Evolutionary conservation across 441 rosid species (phyloP).

Genomic region (Metrosideros polymorpha): DNA sequence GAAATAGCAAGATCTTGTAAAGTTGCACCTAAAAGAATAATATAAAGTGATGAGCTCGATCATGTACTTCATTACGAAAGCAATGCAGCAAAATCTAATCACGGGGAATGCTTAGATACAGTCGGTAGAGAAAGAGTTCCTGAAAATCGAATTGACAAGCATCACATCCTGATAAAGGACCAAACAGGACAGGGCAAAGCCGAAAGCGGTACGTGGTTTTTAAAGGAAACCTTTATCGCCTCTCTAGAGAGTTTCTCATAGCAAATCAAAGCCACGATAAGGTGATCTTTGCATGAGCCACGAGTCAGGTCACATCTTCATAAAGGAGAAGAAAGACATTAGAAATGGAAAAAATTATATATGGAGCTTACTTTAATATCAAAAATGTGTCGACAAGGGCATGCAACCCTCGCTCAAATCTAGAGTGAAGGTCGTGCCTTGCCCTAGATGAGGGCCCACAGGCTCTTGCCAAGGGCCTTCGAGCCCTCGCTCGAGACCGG

Average conservation of each 20-base stretch:
- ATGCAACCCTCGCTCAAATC: too few species aligned
- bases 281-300: not conserved
- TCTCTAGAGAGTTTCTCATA: not conserved
- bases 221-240: not conserved
- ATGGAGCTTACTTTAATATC: too few species aligned
- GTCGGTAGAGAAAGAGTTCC: not conserved
- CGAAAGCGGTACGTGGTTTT: not conserved
- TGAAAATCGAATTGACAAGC: not conserved
- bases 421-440: too few species aligned
- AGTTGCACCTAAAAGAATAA: not conserved
- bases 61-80: not conserved
- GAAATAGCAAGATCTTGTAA: not conserved
- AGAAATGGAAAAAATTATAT: too few species aligned
- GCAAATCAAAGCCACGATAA: not conserved
- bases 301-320: not conserved
- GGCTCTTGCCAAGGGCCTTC: too few species aligned
- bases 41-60: not conserved
- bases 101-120: not conserved
- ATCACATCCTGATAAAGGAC: not conserved
- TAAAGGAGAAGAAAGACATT: too few species aligned
- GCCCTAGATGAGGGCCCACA: too few species aligned
- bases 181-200: not conserved
- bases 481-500: too few species aligned
- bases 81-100: not conserved
- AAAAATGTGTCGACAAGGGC: too few species aligned